These are phyloP conservation scores for Aspergillus felis DNA, from an alignment of 2,329 filamentous ascomycete genomes.

Conservation along the genomic window DNA sequence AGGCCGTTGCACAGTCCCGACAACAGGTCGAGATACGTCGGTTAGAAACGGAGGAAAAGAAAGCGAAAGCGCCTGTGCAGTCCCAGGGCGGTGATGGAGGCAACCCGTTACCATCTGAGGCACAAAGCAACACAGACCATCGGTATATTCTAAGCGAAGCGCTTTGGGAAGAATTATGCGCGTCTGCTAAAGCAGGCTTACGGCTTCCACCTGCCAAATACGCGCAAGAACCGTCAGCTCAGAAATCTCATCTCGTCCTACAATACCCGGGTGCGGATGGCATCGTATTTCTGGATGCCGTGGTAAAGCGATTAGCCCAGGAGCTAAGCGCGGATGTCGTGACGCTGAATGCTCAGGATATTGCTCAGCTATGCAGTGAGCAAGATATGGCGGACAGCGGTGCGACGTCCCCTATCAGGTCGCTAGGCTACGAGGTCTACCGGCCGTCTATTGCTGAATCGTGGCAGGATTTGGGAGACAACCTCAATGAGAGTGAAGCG, in stretches of 20 bases:
- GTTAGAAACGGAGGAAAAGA: constrained; percentile 14
- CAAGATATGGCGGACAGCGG: constrained; percentile 36
- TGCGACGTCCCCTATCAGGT: constrained; percentile 33
- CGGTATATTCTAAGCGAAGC: constrained; percentile 40
- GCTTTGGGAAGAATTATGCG: constrained; percentile 48
- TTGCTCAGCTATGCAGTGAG: constrained; percentile 42
- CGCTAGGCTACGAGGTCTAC: constrained; percentile 56
- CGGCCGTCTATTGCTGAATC: constrained; percentile 27
- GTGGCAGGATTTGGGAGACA: constrained; percentile 40
- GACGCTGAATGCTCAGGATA: constrained; percentile 45
- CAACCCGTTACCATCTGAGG: constrained; percentile 16
- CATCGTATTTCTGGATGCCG: constrained; percentile 52
- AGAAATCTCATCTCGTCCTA: constrained; percentile 56
- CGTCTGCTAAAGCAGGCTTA: constrained; percentile 51
- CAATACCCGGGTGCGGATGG: constrained; percentile 57
- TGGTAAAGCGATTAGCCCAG: constrained; percentile 62
- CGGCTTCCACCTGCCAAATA: constrained; percentile 37
- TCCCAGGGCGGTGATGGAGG: constrained; percentile 25
- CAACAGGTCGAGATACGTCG: constrained; percentile 27
- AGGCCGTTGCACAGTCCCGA: constrained; percentile 7
- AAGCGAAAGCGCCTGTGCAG: constrained; percentile 5
- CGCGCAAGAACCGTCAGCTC: constrained; percentile 45
- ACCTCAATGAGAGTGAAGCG: constrained; percentile 44
- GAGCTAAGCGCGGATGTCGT: constrained; percentile 48
- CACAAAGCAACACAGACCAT: constrained; percentile 15